A percentile compares a stretch with the other conserved stretches of the same genome.
Conservation (phyloP, 1,139 yeast species). For the Saccharomyces hybrid region DNA sequence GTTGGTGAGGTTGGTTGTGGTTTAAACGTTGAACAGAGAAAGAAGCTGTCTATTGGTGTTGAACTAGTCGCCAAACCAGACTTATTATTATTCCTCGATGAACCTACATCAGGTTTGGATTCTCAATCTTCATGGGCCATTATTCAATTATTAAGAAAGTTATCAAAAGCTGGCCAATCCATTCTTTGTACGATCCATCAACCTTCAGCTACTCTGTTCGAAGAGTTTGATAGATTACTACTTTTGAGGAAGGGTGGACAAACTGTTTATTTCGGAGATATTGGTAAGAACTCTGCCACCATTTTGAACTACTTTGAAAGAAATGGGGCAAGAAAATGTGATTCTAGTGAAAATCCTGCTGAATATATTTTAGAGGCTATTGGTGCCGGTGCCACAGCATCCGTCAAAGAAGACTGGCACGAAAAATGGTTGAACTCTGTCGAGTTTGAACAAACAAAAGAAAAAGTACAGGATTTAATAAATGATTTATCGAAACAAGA, state of each 20-base stretch:
- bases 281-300: slow-evolving; percentile 44
- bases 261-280: slow-evolving; percentile 55
- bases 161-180: slow-evolving; percentile 42
- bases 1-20: slow-evolving; percentile 46
- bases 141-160: slow-evolving; percentile 35
- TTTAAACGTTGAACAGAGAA: slow-evolving; percentile 50
- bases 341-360: slow-evolving; percentile 45
- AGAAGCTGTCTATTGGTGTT: slow-evolving; percentile 47
- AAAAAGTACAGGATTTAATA: slow-evolving; percentile 27
- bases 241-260: slow-evolving; percentile 45
- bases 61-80: slow-evolving; percentile 43
- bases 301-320: slow-evolving; percentile 46
- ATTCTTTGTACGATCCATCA: slow-evolving; percentile 30
- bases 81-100: slow-evolving; percentile 39
- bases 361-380: slow-evolving; percentile 54
- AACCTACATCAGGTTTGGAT: slow-evolving; percentile 43
- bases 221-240: slow-evolving; percentile 41
- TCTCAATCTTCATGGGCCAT: slow-evolving; percentile 46
- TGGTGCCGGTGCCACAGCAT: slow-evolving; percentile 54
- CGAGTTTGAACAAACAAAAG: slow-evolving; percentile 27
- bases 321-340: slow-evolving; percentile 49
- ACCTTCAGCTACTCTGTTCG: slow-evolving; percentile 51
- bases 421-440: slow-evolving; percentile 41
- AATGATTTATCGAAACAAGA: slow-evolving; percentile 12
- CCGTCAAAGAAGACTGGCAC: slow-evolving; percentile 41